These are phyloP conservation scores for Diatrype stigma DNA, from an alignment of 2,329 filamentous ascomycete genomes.

Conservation along the genomic window DNA sequence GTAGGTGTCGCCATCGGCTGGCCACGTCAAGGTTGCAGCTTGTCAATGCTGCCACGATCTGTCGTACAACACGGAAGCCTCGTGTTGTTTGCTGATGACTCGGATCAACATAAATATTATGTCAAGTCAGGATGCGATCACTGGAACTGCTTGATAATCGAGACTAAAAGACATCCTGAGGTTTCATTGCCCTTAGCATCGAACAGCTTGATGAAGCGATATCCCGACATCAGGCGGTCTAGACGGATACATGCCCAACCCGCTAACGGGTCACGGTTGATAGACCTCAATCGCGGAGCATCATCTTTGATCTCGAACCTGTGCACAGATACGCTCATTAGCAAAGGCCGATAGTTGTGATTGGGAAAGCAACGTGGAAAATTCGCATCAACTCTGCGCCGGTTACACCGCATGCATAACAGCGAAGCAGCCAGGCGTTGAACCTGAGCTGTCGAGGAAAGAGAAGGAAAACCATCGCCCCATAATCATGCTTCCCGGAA, in stretches of 20 bases:
- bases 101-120: background rate
- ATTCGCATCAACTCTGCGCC: background rate
- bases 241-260: slow-evolving; percentile 58
- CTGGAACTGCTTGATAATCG: slow-evolving; percentile 39
- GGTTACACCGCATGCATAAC: slow-evolving; percentile 10
- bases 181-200: slow-evolving; percentile 42
- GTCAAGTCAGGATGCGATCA: background rate
- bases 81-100: background rate
- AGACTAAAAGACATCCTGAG: slow-evolving; percentile 47
- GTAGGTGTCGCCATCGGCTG: background rate
- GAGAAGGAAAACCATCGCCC: background rate
- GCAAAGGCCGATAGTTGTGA: slow-evolving; percentile 4
- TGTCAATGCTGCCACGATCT: background rate
- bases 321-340: slow-evolving; percentile 18
- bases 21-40: background rate
- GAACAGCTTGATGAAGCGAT: slow-evolving; percentile 49
- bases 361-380: background rate
- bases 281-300: slow-evolving; percentile 23
- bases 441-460: slow-evolving; percentile 10
- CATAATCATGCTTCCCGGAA: slow-evolving; percentile 6
- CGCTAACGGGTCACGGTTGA: slow-evolving; percentile 36
- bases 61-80: background rate
- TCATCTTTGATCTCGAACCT: slow-evolving; percentile 55
- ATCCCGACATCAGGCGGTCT: slow-evolving; percentile 52
- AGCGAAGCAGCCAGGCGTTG: slow-evolving; percentile 2